Base-by-base conservation (phyloP, 2,329 filamentous ascomycete genomes). In the Scopulariopsis brevicaulis region DNA sequence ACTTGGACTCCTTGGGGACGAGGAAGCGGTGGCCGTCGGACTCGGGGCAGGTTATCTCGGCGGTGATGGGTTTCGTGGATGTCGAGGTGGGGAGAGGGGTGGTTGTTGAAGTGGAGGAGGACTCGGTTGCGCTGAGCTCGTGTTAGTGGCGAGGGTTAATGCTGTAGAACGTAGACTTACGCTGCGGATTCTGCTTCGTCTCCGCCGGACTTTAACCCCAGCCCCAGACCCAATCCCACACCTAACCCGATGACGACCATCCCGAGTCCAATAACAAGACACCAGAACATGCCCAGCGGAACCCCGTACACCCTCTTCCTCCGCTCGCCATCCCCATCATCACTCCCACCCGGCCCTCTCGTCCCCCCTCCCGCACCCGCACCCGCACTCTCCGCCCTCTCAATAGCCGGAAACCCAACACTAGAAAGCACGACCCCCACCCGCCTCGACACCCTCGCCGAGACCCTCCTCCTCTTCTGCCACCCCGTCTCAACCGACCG, bases 11-110 rank as follows among this genome's bases (percentile, higher is more conserved):
- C 10, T 69, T 68, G 1, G 73, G 70, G 1, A 75, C 73, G 25
- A 65, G 56, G 62, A 74, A 78, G n/a, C 69, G 63, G 1, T 75
- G 77, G 57, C 73, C 72, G 63, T 78, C 77, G 18, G 71, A 68
- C 1, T 66, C 68, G 0, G 76, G 75, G 58, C 76, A 78, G 51
- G 70, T 67, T 1, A 68, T 65, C 25, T 67, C 15, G 15, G n/a
- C 28, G 1, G 55, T 22, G 40, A 46, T 22, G 43, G 43, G 40
- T 10, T n/a, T 64, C 7, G 65, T 64, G 6, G 62, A 35, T 7
- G 61, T 63, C 15, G 64, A 59, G 3, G 68, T 66, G 1, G 68
- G 58, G 3, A 59, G 64, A 15, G 62, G 50, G 10, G 67, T 56
- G 1, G 18, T n/a, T n/a, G 40, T 46, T 18, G 40, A 46, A 5